Conservation (phyloP, 371 early-diverging fungal genomes). For the Circinella umbellata region DNA sequence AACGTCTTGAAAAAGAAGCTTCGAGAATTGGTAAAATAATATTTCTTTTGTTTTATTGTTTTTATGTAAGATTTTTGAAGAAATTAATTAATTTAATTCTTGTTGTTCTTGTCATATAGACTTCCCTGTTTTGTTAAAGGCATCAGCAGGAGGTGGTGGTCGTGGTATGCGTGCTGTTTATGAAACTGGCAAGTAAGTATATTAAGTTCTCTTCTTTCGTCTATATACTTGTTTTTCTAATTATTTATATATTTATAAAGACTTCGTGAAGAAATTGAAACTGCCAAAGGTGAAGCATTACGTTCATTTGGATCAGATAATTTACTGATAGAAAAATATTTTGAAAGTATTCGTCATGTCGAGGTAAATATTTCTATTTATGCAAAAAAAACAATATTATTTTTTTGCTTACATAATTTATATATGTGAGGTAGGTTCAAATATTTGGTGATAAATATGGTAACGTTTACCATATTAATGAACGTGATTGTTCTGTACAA, state of each 20-base stretch:
- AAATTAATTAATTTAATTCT: background rate
- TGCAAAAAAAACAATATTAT: background rate
- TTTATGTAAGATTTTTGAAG: background rate
- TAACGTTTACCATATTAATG: slow-evolving; percentile 84
- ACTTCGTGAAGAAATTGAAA: slow-evolving; percentile 40
- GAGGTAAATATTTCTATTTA: slow-evolving; percentile 58
- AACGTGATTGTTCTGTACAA: slow-evolving; percentile 90
- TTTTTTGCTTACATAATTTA: background rate
- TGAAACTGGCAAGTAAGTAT: slow-evolving; percentile 41
- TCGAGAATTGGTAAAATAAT: slow-evolving; percentile 47
- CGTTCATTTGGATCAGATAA: slow-evolving; percentile 91
- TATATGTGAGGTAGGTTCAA: slow-evolving; percentile 59
- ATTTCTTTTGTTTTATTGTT: background rate
- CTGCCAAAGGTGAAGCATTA: slow-evolving; percentile 86
- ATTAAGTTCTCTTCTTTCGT: too few species aligned
- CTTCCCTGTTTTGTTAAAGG: slow-evolving; percentile 89
- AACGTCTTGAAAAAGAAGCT: slow-evolving; percentile 57
- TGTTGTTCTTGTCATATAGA: slow-evolving; percentile 40
- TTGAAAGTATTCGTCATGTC: slow-evolving; percentile 90
- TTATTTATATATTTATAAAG: background rate
- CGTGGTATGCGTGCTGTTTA: slow-evolving; percentile 85
- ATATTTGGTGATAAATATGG: slow-evolving; percentile 83
- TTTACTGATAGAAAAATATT: slow-evolving; percentile 92
- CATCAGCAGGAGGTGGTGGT: slow-evolving; percentile 93
- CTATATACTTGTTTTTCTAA: background rate